phyloP scores from a whole-genome alignment of 2,329 filamentous ascomycete genomes.

The Aspergillus candidus region DNA sequence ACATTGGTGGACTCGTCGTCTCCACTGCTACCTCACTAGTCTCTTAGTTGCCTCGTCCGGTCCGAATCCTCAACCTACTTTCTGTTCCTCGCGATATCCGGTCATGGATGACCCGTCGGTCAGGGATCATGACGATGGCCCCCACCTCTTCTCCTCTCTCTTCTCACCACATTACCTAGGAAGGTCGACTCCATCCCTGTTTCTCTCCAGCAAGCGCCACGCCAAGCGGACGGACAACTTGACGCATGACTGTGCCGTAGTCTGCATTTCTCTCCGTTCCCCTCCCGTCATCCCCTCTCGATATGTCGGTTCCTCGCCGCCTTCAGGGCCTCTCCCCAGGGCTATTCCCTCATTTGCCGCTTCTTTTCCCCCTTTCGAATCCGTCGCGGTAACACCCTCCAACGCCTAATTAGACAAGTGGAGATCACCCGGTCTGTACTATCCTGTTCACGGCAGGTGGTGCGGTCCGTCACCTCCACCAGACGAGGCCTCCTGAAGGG shows the following conservation, averaged over 20 bases:
- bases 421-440: not conserved
- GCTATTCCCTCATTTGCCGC: conserved; percentile 9
- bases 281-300: not conserved
- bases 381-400: conserved; percentile 10
- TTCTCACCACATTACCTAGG: no score
- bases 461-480: conserved; percentile 9
- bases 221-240: conserved; percentile 26
- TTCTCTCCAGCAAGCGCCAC: conserved; percentile 23
- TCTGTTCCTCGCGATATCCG: no score
- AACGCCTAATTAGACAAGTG: no score
- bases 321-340: not conserved
- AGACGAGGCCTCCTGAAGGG: conserved; percentile 20
- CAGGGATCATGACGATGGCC: not conserved
- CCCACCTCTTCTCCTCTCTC: no score
- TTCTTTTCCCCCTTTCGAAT: conserved; percentile 9
- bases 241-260: conserved; percentile 21
- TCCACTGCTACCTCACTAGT: no score
- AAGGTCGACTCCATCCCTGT: conserved; percentile 3
- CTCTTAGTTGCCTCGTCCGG: conserved; percentile 8
- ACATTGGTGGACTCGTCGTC: no score
- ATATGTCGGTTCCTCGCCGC: conserved; percentile 1
- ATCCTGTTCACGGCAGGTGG: not conserved
- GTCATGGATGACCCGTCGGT: not conserved
- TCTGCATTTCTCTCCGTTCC: conserved; percentile 1
- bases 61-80: conserved; percentile 17